A percentile compares a stretch with the other conserved stretches of the same genome.
Conservation (phyloP, 768 basidiomycete genomes). For the Tulasnella calospora region DNA sequence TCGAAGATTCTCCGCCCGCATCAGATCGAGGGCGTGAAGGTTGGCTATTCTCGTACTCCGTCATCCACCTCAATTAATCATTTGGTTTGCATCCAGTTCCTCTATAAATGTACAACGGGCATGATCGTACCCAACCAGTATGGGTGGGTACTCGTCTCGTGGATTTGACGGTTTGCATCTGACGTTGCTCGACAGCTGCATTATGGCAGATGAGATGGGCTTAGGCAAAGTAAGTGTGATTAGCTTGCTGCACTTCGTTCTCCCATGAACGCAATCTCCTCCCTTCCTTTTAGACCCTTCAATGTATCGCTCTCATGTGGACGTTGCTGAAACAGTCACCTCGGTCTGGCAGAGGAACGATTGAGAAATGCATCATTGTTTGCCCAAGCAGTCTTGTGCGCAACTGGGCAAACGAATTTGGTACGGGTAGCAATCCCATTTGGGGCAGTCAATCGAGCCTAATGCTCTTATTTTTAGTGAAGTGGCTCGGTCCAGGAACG, state of each 20-base stretch:
- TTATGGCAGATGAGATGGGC: slow-evolving; percentile 99
- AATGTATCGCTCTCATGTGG: slow-evolving; percentile 94
- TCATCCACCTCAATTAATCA: not conserved
- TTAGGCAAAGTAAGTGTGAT: slow-evolving; percentile 48
- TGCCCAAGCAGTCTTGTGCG: slow-evolving; percentile 96
- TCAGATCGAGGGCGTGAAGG: slow-evolving; percentile 98
- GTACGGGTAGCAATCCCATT: slow-evolving; percentile 41
- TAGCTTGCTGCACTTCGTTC: not conserved
- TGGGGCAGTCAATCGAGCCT: not conserved
- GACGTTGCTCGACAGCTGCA: slow-evolving; percentile 61
- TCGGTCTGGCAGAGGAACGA: slow-evolving; percentile 72
- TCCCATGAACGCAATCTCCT: slow-evolving; percentile 22
- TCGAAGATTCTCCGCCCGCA: slow-evolving; percentile 88
- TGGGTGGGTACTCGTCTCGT: slow-evolving; percentile 33
- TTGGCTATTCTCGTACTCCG: slow-evolving; percentile 36
- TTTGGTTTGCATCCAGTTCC: slow-evolving; percentile 53
- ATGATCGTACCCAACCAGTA: slow-evolving; percentile 83
- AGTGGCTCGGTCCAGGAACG: slow-evolving; percentile 89
- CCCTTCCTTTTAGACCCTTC: slow-evolving; percentile 69
- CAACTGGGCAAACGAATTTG: slow-evolving; percentile 97
- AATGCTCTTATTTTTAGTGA: slow-evolving; percentile 49
- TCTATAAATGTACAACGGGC: slow-evolving; percentile 92
- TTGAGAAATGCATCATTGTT: slow-evolving; percentile 96
- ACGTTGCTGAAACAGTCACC: slow-evolving; percentile 95
- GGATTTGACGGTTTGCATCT: not conserved